Evolutionary conservation across 2,329 filamentous ascomycete genomes (phyloP).

Genomic region (Alternaria solani): DNA sequence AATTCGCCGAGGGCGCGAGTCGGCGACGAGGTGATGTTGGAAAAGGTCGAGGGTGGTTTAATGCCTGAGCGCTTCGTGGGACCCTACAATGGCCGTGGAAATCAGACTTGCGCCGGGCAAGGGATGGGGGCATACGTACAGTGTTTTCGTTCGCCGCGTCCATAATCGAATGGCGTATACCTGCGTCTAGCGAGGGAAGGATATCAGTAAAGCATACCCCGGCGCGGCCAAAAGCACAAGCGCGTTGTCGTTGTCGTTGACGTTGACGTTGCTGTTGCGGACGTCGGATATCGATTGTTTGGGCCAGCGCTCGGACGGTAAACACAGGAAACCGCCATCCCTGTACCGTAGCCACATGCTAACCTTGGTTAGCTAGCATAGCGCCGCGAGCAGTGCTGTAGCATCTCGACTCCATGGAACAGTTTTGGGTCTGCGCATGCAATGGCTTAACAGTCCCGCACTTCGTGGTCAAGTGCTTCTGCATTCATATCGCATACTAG

Average conservation of each 20-base stretch:
- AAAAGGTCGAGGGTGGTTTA: conserved; percentile 39
- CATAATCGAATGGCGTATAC: conserved; percentile 17
- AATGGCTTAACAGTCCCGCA: too few species aligned
- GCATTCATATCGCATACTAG: too few species aligned
- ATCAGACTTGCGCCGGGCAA: conserved; percentile 24
- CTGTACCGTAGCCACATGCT: conserved; percentile 11
- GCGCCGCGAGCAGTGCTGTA: background rate
- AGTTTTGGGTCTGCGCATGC: too few species aligned
- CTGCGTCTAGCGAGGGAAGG: conserved; percentile 9
- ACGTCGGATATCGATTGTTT: conserved; percentile 19
- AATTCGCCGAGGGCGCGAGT: conserved; percentile 58
- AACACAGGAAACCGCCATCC: conserved; percentile 16
- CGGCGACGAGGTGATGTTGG: conserved; percentile 32
- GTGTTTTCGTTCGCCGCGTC: conserved; percentile 42
- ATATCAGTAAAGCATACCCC: conserved; percentile 15
- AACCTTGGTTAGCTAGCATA: conserved; percentile 5
- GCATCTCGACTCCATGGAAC: background rate
- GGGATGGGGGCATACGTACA: conserved; percentile 26
- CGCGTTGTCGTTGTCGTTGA: conserved; percentile 11
- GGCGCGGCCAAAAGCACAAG: conserved; percentile 10
- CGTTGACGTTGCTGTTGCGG: conserved; percentile 8
- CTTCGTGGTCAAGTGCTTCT: too few species aligned
- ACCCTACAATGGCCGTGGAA: conserved; percentile 24
- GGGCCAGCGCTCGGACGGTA: conserved; percentile 18
- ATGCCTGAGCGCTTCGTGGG: conserved; percentile 42